Percentiles rank a stretch among this genome's conserved stretches.
Evolutionary conservation across 140 eudicot genomes (phyloP).

Genomic region (Ambrosia hybrid): DNA sequence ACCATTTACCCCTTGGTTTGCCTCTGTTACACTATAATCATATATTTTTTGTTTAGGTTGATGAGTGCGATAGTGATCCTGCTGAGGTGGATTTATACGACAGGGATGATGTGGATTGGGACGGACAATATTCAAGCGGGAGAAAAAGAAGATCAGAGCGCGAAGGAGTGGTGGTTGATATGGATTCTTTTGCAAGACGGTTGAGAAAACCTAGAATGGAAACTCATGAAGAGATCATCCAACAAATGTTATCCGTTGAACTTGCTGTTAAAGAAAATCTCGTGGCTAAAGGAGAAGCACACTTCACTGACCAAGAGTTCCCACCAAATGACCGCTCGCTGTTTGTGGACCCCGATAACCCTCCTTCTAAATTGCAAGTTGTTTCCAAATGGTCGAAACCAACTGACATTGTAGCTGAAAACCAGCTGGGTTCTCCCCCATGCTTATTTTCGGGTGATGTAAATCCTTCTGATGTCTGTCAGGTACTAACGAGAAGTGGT

Average conservation of each 20-base stretch:
- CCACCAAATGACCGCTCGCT: constrained; percentile 88
- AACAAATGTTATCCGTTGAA: constrained; percentile 90
- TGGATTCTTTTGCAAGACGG: constrained; percentile 90
- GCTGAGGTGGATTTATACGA: constrained; percentile 97
- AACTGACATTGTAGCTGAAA: constrained; percentile 65
- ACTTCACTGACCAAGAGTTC: constrained; percentile 93
- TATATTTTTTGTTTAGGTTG: constrained; percentile 49
- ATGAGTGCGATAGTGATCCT: constrained; percentile 98
- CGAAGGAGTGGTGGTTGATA: constrained; percentile 70
- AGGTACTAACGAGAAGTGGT: constrained; percentile 43
- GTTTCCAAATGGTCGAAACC: constrained; percentile 96
- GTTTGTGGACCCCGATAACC: constrained; percentile 82
- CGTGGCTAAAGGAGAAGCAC: constrained; percentile 79
- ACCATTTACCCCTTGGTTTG: neutral
- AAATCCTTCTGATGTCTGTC: constrained; percentile 97
- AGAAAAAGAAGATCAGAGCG: constrained; percentile 86
- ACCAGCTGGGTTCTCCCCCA: constrained; percentile 60
- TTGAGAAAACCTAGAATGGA: constrained; percentile 88
- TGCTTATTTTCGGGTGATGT: constrained; percentile 82
- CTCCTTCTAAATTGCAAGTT: constrained; percentile 87
- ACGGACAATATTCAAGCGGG: constrained; percentile 97
- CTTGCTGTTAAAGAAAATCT: constrained; percentile 91
- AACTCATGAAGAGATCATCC: constrained; percentile 81
- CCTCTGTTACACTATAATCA: neutral
- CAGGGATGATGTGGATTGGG: constrained; percentile 96